phyloP scores from a whole-genome alignment of 164 flowering plant species.

The Saururus chinensis region DNA sequence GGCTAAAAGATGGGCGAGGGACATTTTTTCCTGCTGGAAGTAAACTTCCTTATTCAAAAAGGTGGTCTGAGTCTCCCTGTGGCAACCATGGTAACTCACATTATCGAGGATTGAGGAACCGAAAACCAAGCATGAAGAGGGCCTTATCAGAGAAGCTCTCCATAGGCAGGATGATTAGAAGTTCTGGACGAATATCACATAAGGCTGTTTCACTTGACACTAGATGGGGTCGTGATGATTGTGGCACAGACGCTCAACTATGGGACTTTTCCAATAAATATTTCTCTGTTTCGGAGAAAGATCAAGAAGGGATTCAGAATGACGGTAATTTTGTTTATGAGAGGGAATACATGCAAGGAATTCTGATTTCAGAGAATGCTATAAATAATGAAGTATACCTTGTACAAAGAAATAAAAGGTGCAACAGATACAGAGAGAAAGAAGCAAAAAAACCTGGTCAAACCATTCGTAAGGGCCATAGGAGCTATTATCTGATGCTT shows the following conservation, averaged over 20 bases:
- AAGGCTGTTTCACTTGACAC: slow-evolving; percentile 27
- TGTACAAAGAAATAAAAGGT: slow-evolving; percentile 25
- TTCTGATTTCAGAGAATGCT: slow-evolving; percentile 50
- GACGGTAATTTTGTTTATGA: slow-evolving; percentile 35
- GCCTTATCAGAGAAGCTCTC: slow-evolving; percentile 43
- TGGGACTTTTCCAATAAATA: slow-evolving; percentile 20
- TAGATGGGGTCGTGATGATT: slow-evolving; percentile 19
- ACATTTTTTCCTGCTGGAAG: slow-evolving; percentile 72
- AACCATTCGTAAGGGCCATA: slow-evolving; percentile 36
- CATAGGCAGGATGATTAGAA: slow-evolving; percentile 21
- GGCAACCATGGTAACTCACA: slow-evolving; percentile 14
- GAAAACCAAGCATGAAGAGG: slow-evolving; percentile 29
- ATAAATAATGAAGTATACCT: slow-evolving; percentile 15
- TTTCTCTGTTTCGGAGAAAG: slow-evolving; percentile 22
- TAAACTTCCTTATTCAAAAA: slow-evolving; percentile 36
- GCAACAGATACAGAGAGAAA: slow-evolving; percentile 23
- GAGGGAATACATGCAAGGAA: slow-evolving; percentile 93
- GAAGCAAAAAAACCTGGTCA: slow-evolving; percentile 38
- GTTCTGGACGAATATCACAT: slow-evolving; percentile 36
- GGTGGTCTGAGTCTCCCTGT: slow-evolving; percentile 23
- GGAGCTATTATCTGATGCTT: slow-evolving; percentile 70
- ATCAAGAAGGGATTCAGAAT: slow-evolving; percentile 24
- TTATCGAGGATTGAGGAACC: slow-evolving; percentile 18
- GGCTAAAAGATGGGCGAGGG: slow-evolving; percentile 84
- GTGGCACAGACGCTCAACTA: slow-evolving; percentile 19